These are phyloP conservation scores for Corynespora cassiicola DNA, from an alignment of 2,329 filamentous ascomycete species.

Conservation along the genomic window DNA sequence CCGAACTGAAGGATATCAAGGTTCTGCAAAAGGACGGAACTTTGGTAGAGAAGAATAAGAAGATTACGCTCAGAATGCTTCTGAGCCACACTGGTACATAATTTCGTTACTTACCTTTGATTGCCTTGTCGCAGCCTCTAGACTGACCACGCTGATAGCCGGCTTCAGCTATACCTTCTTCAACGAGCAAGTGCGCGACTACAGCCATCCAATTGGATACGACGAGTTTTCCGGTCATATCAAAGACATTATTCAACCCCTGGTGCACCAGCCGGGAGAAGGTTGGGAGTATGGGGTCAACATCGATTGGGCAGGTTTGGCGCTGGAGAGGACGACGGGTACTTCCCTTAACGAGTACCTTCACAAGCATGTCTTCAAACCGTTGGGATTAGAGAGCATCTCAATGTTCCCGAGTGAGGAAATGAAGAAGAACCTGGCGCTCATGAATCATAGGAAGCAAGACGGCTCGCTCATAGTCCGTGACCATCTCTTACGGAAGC, in stretches of 20 bases:
- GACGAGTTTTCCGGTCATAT: constrained; percentile 65
- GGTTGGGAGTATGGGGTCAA: constrained; percentile 61
- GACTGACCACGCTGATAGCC: constrained; percentile 28
- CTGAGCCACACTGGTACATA: constrained; percentile 50
- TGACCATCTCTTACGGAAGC: constrained; percentile 60
- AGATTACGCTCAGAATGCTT: constrained; percentile 59
- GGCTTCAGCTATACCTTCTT: constrained; percentile 58
- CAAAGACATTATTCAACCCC: constrained; percentile 59
- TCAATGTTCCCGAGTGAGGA: constrained; percentile 62
- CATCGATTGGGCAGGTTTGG: constrained; percentile 56
- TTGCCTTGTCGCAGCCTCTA: background rate
- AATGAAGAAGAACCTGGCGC: constrained; percentile 63
- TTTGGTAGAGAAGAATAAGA: constrained; percentile 47
- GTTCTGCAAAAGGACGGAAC: constrained; percentile 37
- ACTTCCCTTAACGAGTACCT: constrained; percentile 52
- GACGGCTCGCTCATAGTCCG: constrained; percentile 47
- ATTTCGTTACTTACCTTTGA: background rate
- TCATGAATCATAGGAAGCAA: constrained; percentile 60
- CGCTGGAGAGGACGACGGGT: constrained; percentile 52
- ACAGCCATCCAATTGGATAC: constrained; percentile 57
- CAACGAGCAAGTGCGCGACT: constrained; percentile 51
- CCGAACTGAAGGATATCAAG: constrained; percentile 47
- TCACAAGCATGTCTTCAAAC: constrained; percentile 52
- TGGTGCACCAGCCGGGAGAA: constrained; percentile 68
- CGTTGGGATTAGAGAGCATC: constrained; percentile 55